Evolutionary conservation across 108 stramenopile species (phyloP).

Genomic region (Conticribra guillardii): DNA sequence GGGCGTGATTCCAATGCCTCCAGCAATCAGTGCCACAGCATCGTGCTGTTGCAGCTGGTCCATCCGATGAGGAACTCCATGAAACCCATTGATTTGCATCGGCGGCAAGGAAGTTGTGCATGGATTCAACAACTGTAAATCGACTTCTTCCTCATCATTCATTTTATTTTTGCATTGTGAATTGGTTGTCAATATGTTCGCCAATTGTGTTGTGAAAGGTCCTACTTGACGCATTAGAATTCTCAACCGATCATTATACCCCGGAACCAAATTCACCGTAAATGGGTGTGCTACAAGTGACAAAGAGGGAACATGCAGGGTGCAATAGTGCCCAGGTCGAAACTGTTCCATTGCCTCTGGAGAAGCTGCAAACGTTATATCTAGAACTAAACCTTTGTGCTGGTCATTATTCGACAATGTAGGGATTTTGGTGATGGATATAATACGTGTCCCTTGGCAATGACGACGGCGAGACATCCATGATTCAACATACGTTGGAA

Average conservation of each 20-base stretch:
- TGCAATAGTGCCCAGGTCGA: constrained; percentile 17
- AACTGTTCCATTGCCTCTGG: constrained; percentile 8
- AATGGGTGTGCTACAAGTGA: constrained; percentile 26
- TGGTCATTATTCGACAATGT: neutral
- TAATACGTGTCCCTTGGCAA: constrained; percentile 9
- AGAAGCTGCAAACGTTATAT: constrained; percentile 16
- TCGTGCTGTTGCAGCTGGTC: constrained; percentile 51
- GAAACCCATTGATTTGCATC: constrained; percentile 53
- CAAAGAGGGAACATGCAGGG: constrained; percentile 13
- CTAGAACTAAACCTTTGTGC: constrained; percentile 5
- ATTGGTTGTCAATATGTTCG: neutral
- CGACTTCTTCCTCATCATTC: neutral
- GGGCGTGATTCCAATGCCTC: constrained; percentile 73
- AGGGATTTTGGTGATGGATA: constrained; percentile 17
- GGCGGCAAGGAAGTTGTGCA: constrained; percentile 17
- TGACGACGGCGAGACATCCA: neutral
- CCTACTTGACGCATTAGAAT: constrained; percentile 16
- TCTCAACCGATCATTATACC: constrained; percentile 11
- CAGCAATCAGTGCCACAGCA: constrained; percentile 51
- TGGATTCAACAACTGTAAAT: neutral
- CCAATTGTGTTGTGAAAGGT: constrained; percentile 15
- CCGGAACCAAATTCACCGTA: constrained; percentile 16
- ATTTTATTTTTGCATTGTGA: neutral
- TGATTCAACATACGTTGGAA: constrained; percentile 12
- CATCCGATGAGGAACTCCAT: constrained; percentile 37